These are phyloP conservation scores for Paramarasmius palmivorus DNA, from an alignment of 1,284 basidiomycete genomes.

Conservation along the genomic window DNA sequence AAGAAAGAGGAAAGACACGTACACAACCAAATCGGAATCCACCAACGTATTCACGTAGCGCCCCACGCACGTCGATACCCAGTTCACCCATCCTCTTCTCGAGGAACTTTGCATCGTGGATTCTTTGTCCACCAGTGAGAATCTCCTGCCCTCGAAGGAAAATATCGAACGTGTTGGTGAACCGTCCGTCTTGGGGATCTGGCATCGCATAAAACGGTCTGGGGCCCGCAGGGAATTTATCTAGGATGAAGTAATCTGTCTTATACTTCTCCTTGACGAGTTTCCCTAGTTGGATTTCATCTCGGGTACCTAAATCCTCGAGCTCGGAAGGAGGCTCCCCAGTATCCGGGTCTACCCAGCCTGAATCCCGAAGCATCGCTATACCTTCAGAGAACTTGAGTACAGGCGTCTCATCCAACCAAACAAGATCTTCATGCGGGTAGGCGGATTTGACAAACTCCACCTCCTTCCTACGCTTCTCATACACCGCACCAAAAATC, in stretches of 20 bases:
- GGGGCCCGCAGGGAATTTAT: slow-evolving; percentile 92
- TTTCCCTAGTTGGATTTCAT: slow-evolving; percentile 89
- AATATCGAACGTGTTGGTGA: slow-evolving; percentile 99
- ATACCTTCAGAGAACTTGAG: slow-evolving; percentile 88
- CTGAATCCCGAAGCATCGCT: slow-evolving; percentile 63
- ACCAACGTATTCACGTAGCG: slow-evolving; percentile 90
- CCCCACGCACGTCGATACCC: slow-evolving; percentile 59
- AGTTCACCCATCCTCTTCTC: slow-evolving; percentile 81
- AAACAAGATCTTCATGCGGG: slow-evolving; percentile 88
- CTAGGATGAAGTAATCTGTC: slow-evolving; percentile 96
- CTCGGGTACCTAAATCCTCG: slow-evolving; percentile 64
- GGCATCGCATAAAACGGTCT: slow-evolving; percentile 99
- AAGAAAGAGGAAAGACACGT: neutral
- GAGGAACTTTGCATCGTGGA: slow-evolving; percentile 87
- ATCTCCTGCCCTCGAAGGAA: slow-evolving; percentile 99
- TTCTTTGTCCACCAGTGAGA: slow-evolving; percentile 97
- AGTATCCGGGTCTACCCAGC: slow-evolving; percentile 62
- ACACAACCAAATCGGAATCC: slow-evolving; percentile 89
- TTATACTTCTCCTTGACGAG: slow-evolving; percentile 91
- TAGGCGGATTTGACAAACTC: slow-evolving; percentile 83
- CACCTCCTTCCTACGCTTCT: slow-evolving; percentile 80
- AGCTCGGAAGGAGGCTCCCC: slow-evolving; percentile 85
- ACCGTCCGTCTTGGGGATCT: slow-evolving; percentile 80
- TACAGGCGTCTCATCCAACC: slow-evolving; percentile 79
- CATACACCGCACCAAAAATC: slow-evolving; percentile 81